Evolutionary conservation across 1,284 basidiomycete species (phyloP).

Genomic region (Lentinula novae-zelandiae): DNA sequence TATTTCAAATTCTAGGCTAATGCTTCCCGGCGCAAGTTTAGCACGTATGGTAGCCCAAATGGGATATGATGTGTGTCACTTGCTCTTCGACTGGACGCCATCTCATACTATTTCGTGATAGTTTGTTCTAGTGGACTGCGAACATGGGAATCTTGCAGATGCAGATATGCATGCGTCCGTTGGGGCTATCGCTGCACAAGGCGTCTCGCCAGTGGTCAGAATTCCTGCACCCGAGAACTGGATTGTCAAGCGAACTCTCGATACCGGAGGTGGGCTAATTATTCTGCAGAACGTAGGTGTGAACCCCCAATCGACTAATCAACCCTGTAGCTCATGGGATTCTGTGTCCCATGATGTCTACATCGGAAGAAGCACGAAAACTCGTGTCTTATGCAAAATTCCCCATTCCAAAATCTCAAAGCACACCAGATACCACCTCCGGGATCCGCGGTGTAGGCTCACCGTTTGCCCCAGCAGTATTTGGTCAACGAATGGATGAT

Average conservation of each 20-base stretch:
- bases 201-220: slow-evolving; percentile 18
- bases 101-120: slow-evolving; percentile 4
- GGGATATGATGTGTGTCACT: slow-evolving; percentile 23
- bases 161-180: slow-evolving; percentile 26
- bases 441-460: slow-evolving; percentile 26
- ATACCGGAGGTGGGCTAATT: slow-evolving; percentile 18
- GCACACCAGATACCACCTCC: slow-evolving; percentile 13
- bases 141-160: slow-evolving; percentile 27
- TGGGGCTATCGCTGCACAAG: slow-evolving; percentile 24
- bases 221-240: slow-evolving; percentile 21
- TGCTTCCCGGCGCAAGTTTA: slow-evolving; percentile 26
- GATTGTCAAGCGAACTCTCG: slow-evolving; percentile 20
- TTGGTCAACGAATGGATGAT: slow-evolving; percentile 18
- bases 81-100: background rate
- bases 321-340: slow-evolving; percentile 17
- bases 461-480: slow-evolving; percentile 26
- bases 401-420: slow-evolving; percentile 12
- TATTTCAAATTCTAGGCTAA: slow-evolving; percentile 17
- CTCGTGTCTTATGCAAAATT: slow-evolving; percentile 21
- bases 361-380: slow-evolving; percentile 16
- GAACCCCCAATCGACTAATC: background rate
- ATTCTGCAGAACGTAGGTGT: background rate
- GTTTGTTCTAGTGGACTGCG: slow-evolving; percentile 27
- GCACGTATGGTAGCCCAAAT: slow-evolving; percentile 25
- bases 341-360: slow-evolving; percentile 21